Base-by-base conservation (phyloP, 2,329 filamentous ascomycete genomes). In the Leptodontidium sp. region DNA sequence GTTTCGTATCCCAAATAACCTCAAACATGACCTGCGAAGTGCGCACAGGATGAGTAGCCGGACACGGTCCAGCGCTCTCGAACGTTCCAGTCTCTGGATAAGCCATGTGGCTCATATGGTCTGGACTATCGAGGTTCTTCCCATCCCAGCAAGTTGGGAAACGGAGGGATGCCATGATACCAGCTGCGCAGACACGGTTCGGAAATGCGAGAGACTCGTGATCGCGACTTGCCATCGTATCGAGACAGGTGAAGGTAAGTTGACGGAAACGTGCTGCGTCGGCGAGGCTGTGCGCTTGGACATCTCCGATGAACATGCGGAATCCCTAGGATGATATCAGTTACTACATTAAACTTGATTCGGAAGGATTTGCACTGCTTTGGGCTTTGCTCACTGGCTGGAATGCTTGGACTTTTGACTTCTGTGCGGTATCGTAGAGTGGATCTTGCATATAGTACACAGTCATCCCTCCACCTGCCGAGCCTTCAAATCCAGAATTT, bases 61-160 rank as follows among this genome's bases (percentile, higher is more conserved):
- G 72, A 40, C 72, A 73, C 14, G 72, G 71, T 17, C 72, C 72
- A 21, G 43, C 45, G 52, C 65, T 68, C 62, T 73, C 72, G 26
- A 73, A 73, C n/a, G 72, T 72, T 21, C 72, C 72, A 3, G 45
- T 71, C 11, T 63, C 67, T 40, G 80, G 78, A 76, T 74, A 74
- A 6, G 72, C 58, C 63, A 75, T 70, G 58, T 75, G 72, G 26
- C 66, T 40, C 71, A 73, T 70, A 59, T 89, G 87, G 77, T 88
- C 81, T 0, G 80, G 64, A 4, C 63, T 66, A 45, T 71, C 70
- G 32, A 71, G 68, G 61, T 71, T 71, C 50, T 59, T 62, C 8
- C 88, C 88, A 68, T 90, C 83, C 88, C 88, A 90, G 80, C 63
- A 71, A 4, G 83, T 73, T n/a, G 72, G 71, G 61, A 79, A 79